These are phyloP conservation scores for Domatiomyces catenatus DNA, from an alignment of 2,329 filamentous ascomycete species.

Conservation along the genomic window DNA sequence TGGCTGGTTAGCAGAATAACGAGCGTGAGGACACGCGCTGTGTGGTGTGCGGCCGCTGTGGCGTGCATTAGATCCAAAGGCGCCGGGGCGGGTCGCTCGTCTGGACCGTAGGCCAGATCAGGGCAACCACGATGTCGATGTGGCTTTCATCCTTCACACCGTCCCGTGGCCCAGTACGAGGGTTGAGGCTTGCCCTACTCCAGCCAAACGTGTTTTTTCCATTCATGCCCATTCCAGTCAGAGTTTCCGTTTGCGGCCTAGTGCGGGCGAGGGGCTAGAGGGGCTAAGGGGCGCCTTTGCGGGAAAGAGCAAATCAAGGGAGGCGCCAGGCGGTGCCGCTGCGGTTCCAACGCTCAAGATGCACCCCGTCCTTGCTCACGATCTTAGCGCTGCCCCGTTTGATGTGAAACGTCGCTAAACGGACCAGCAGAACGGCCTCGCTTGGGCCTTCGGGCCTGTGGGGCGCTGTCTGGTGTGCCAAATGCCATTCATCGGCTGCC, in stretches of 20 bases:
- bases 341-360: constrained; percentile 14
- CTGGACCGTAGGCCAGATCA: not conserved
- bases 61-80: not conserved
- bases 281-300: not conserved
- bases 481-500: not conserved
- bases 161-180: not conserved
- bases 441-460: constrained; percentile 1
- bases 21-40: not conserved
- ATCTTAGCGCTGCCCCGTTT: constrained; percentile 10
- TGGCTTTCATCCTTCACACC: not conserved
- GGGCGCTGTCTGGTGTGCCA: not conserved
- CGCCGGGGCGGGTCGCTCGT: not conserved
- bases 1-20: not conserved
- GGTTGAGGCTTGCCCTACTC: not conserved
- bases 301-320: constrained; percentile 23
- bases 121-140: not conserved
- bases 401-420: constrained; percentile 13
- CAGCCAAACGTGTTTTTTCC: not conserved
- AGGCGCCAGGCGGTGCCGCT: constrained; percentile 1
- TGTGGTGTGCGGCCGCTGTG: not conserved
- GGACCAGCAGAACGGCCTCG: not conserved
- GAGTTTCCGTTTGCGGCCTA: not conserved
- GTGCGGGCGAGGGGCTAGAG: not conserved
- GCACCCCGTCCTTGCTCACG: constrained; percentile 9
- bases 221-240: not conserved